Percentiles rank a stretch among this genome's conserved stretches.
phyloP scores from a whole-genome alignment of 2,329 filamentous ascomycete genomes.

The Eutypella sp. region DNA sequence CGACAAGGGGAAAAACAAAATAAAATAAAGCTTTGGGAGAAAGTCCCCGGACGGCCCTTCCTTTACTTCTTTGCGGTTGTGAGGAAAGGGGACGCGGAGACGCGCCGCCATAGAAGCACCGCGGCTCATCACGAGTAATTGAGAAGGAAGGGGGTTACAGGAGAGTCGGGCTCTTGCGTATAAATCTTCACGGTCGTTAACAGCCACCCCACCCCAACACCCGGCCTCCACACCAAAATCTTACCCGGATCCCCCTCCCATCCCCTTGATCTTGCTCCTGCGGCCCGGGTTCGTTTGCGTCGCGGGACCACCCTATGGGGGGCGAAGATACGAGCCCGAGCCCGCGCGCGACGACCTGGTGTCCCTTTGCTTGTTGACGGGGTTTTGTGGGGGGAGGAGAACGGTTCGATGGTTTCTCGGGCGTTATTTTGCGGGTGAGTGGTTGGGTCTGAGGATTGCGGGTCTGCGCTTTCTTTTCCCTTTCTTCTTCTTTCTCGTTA shows the following conservation, averaged over 20 bases:
- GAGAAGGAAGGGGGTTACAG: no score
- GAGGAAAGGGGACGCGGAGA: conserved; percentile 71
- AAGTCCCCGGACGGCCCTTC: conserved; percentile 92
- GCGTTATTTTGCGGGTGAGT: conserved; percentile 31
- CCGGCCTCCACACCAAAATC: conserved; percentile 35
- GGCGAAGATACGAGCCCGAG: conserved; percentile 91
- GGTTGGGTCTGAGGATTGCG: no score
- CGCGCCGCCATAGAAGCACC: conserved; percentile 99
- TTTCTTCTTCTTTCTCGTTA: no score
- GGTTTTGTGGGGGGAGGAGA: conserved; percentile 11
- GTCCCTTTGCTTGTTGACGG: conserved; percentile 12
- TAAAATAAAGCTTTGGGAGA: conserved; percentile 84
- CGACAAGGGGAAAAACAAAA: background rate
- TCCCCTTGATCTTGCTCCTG: conserved; percentile 9
- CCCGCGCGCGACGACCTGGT: conserved; percentile 30
- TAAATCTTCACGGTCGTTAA: no score
- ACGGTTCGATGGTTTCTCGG: conserved; percentile 23
- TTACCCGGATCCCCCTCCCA: conserved; percentile 13
- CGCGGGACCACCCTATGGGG: conserved; percentile 50
- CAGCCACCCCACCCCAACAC: no score
- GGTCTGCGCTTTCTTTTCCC: no score
- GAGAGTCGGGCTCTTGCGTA: no score
- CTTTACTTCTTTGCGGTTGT: conserved; percentile 24
- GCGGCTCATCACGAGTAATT: no score
- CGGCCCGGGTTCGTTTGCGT: conserved; percentile 17